Base-by-base conservation (phyloP, 371 early-diverging fungal genomes). In the Funneliformis caledonium region DNA sequence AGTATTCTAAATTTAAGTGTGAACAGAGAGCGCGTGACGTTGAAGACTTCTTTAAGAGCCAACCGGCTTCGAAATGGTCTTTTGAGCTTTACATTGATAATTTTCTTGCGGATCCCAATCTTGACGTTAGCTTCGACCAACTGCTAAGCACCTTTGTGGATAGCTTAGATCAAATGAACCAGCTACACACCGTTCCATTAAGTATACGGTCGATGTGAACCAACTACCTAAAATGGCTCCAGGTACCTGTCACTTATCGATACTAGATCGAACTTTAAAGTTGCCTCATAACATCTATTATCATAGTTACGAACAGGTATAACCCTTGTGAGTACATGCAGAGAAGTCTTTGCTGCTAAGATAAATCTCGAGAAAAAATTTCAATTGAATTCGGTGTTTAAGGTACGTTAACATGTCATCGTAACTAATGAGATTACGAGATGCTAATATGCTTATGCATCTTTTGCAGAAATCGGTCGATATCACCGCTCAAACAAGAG, bases 261-360 rank as follows among this genome's bases (percentile, higher is more conserved):
- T 69, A 45, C 47, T 69, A 45, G 9, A 65, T 69, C 47, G 26
- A 69, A 78, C 47, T 65, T 70, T 31, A 26, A 56, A 56, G 56
- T 56, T 56, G 56, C 56, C 68, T 78, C 45, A 67, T 78, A 78
- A 69, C 52, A 48, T 78, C 79, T 67, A 78, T 78, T 67, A 65
- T 50, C 31, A 73, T 12, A 78, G 79, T 37, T 76, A 65, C 9
- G 69, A 64, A 56, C 45, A 19, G 45, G 79, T 10, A 50, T 31
- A 70, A 10, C 33, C 16, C 31, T 45, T 42, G 26, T 68, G 47
- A 19, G 77, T 26, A 19, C 33, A 16, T 48, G 75, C n/a, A 8
- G 75, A 56, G 31, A 72, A 48, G 14, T 79, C 4, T 79, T 74
- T 31, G 10, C 70, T 45, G n/a, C 45, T 48, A 74, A 75, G 10